These are phyloP conservation scores for Aspergillus sp. DNA, from an alignment of 2,329 filamentous ascomycete species.

Conservation along the genomic window DNA sequence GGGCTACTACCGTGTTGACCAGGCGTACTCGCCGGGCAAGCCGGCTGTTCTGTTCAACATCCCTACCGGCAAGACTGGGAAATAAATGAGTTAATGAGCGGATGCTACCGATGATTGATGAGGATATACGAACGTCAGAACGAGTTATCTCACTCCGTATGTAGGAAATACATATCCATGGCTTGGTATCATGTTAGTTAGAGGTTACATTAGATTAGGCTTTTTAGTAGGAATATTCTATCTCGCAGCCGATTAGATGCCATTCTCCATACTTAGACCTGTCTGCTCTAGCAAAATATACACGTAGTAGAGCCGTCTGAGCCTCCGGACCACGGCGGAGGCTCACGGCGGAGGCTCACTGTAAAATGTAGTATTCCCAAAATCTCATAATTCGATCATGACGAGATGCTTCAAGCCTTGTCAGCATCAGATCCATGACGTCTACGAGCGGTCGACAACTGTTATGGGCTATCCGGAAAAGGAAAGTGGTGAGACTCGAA, in stretches of 20 bases:
- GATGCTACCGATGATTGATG: conserved; percentile 1
- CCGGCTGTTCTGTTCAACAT: conserved; percentile 62
- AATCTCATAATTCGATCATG: no score
- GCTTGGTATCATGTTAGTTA: background rate
- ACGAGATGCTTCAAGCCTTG: background rate
- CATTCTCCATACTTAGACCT: no score
- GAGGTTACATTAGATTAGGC: background rate
- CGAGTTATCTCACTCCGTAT: no score
- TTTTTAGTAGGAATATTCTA: no score
- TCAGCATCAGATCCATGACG: background rate
- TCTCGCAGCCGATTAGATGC: no score
- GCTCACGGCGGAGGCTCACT: no score
- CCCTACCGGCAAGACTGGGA: conserved; percentile 54
- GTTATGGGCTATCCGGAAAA: background rate
- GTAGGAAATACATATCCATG: no score
- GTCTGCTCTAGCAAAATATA: no score
- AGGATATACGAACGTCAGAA: background rate
- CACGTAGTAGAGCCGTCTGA: no score
- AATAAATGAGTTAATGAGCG: conserved; percentile 16
- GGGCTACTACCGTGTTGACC: conserved; percentile 84
- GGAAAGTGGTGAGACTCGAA: background rate
- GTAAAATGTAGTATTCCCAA: no score
- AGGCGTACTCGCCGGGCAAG: conserved; percentile 51
- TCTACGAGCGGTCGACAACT: background rate
- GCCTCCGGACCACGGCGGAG: no score